Percentiles rank a stretch among this genome's conserved stretches.
These are phyloP conservation scores for Tuber borchii DNA, from an alignment of 495 filamentous ascomycete genomes.

Conservation along the genomic window DNA sequence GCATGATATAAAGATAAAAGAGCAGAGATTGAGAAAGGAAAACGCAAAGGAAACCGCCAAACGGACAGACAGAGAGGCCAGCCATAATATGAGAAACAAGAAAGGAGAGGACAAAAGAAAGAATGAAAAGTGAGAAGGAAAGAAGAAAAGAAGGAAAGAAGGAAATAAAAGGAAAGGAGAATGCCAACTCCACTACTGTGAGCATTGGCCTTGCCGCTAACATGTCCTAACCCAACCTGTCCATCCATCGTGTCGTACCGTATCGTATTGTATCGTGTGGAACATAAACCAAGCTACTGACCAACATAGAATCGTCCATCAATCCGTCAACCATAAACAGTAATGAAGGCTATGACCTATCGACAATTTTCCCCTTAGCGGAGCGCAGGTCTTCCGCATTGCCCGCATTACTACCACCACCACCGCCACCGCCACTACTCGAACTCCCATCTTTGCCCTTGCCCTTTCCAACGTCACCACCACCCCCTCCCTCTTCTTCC, in stretches of 20 bases:
- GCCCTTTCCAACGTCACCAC: constrained; percentile 21
- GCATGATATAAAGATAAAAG: neutral
- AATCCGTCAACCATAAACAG: constrained; percentile 1
- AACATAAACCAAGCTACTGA: neutral
- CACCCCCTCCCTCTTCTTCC: constrained; percentile 11
- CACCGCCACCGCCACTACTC: constrained; percentile 3
- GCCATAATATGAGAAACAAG: constrained; percentile 27
- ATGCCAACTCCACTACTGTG: neutral
- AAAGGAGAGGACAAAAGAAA: neutral
- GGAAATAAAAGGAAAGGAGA: neutral
- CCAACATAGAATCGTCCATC: neutral
- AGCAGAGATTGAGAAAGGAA: constrained; percentile 1
- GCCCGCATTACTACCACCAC: constrained; percentile 6
- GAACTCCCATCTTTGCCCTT: constrained; percentile 9
- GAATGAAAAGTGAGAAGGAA: neutral
- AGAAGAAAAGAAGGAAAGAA: neutral
- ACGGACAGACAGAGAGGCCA: constrained; percentile 20
- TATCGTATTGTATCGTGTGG: neutral
- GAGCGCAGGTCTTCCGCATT: neutral
- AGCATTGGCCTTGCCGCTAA: neutral
- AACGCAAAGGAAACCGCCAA: constrained; percentile 12
- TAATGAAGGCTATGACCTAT: neutral
- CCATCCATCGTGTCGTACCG: neutral
- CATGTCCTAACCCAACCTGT: neutral
- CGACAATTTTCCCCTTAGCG: neutral